Conservation (phyloP, 228 moss, liverwort and hornwort genomes). For the Sphagnum fallax region DNA sequence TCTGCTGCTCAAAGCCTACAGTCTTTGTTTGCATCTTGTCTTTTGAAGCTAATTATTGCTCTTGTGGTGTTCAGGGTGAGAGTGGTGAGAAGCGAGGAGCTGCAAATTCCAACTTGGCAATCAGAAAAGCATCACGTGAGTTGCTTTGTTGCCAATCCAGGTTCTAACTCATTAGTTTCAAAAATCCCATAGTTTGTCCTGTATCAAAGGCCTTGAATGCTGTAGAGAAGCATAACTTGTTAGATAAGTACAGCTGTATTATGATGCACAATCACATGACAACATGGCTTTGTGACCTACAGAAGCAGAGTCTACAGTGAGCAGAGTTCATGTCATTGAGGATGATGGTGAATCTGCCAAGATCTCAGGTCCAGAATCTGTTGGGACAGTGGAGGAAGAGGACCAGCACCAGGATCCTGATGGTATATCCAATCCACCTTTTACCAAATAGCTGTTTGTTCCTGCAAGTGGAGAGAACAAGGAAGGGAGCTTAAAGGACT, state of each 20-base stretch:
- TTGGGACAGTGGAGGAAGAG: slow-evolving; percentile 3
- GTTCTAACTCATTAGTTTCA: neutral
- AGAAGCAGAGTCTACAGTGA: slow-evolving; percentile 31
- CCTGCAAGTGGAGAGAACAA: too few relatives aligned
- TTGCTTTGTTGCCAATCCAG: neutral
- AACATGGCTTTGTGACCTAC: neutral
- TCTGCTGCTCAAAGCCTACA: neutral
- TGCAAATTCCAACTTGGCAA: slow-evolving; percentile 35
- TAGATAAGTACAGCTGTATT: neutral
- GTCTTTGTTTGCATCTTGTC: too few relatives aligned
- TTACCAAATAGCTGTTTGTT: too few relatives aligned
- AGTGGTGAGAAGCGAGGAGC: slow-evolving; percentile 35
- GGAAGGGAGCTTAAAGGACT: too few relatives aligned
- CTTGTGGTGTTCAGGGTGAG: slow-evolving; percentile 21
- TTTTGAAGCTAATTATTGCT: too few relatives aligned
- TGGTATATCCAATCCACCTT: slow-evolving; percentile 1
- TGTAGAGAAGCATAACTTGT: neutral
- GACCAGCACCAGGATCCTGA: slow-evolving; percentile 3
- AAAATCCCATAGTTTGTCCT: neutral
- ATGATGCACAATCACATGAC: too few relatives aligned
- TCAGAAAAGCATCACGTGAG: slow-evolving; percentile 55
- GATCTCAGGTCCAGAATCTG: slow-evolving; percentile 2
- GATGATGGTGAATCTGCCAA: slow-evolving; percentile 21
- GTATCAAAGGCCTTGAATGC: neutral
- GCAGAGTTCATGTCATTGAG: slow-evolving; percentile 17